phyloP scores from a whole-genome alignment of 306 rosid genomes.

The Trifolium pratense region DNA sequence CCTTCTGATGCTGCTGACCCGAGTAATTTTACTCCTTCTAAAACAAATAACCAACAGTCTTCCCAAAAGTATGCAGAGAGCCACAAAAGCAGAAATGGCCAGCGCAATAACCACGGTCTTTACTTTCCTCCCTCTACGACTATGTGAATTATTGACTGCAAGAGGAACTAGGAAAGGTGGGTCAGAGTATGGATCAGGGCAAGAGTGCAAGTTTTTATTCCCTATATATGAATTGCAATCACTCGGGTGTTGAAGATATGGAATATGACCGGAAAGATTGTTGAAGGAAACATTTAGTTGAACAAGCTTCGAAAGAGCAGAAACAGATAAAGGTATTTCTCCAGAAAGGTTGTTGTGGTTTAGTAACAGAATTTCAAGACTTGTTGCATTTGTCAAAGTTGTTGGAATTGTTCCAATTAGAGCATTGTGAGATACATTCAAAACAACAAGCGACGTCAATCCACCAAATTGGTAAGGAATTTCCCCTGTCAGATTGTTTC shows the following conservation, averaged over 20 bases:
- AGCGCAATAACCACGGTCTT: slow-evolving; percentile 42
- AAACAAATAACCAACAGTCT: slow-evolving; percentile 35
- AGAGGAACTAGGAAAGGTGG: slow-evolving; percentile 49
- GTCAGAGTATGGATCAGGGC: slow-evolving; percentile 53
- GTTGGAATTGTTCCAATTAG: slow-evolving; percentile 50
- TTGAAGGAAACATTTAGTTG: slow-evolving; percentile 60
- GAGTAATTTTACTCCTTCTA: slow-evolving; percentile 50
- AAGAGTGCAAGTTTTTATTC: slow-evolving; percentile 49
- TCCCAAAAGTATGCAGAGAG: slow-evolving; percentile 42
- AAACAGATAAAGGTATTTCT: slow-evolving; percentile 50
- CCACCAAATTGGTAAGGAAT: slow-evolving; percentile 51
- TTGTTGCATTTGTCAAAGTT: slow-evolving; percentile 47
- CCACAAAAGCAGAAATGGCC: slow-evolving; percentile 40
- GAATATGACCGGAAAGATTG: slow-evolving; percentile 66
- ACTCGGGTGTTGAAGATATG: slow-evolving; percentile 48
- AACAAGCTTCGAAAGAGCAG: slow-evolving; percentile 47
- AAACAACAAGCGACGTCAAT: slow-evolving; percentile 50
- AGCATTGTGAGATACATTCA: slow-evolving; percentile 54
- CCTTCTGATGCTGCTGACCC: slow-evolving; percentile 50
- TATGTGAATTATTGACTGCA: slow-evolving; percentile 30
- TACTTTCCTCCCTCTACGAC: slow-evolving; percentile 29
- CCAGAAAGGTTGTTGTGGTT: slow-evolving; percentile 57
- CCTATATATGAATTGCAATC: slow-evolving; percentile 53
- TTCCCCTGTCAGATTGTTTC: slow-evolving; percentile 52
- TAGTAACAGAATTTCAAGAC: slow-evolving; percentile 52